Conservation (phyloP, 306 rosid species). For the Begonia fuchsioides region DNA sequence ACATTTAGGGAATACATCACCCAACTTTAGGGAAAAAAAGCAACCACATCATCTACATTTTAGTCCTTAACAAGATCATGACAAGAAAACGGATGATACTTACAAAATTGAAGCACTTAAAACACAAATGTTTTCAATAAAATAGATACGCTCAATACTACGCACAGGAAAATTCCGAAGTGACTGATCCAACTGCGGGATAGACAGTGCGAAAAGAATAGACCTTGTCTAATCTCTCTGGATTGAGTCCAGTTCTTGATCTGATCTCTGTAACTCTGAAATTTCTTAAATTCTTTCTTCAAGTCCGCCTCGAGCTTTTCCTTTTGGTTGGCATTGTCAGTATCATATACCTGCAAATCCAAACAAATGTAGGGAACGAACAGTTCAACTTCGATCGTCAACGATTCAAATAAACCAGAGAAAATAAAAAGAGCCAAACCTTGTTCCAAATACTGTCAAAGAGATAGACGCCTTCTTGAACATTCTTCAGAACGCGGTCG, state of each 20-base stretch:
- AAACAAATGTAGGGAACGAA: background rate
- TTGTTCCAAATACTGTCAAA: constrained; percentile 96
- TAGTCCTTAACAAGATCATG: too few relatives aligned
- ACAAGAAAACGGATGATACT: too few relatives aligned
- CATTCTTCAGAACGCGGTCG: constrained; percentile 97
- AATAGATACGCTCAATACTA: too few relatives aligned
- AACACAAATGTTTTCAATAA: too few relatives aligned
- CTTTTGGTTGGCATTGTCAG: constrained; percentile 96
- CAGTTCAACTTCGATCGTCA: background rate
- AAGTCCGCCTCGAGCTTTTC: constrained; percentile 97
- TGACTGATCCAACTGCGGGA: too few relatives aligned
- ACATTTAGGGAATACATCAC: too few relatives aligned
- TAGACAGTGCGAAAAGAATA: constrained; percentile 3
- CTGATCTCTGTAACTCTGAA: constrained; percentile 89
- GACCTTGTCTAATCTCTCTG: constrained; percentile 95
- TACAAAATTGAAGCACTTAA: too few relatives aligned
- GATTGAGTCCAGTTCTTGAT: constrained; percentile 98
- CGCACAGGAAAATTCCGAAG: too few relatives aligned
- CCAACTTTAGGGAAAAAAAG: too few relatives aligned
- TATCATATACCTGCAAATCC: constrained; percentile 61
- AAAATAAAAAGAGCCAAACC: constrained; percentile 21
- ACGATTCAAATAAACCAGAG: background rate
- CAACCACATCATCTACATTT: too few relatives aligned
- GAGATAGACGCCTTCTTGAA: constrained; percentile 93
- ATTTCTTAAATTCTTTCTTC: constrained; percentile 95